Evolutionary conservation across 257 asterid genomes (phyloP).

Genomic region (Jasminum sambac): DNA sequence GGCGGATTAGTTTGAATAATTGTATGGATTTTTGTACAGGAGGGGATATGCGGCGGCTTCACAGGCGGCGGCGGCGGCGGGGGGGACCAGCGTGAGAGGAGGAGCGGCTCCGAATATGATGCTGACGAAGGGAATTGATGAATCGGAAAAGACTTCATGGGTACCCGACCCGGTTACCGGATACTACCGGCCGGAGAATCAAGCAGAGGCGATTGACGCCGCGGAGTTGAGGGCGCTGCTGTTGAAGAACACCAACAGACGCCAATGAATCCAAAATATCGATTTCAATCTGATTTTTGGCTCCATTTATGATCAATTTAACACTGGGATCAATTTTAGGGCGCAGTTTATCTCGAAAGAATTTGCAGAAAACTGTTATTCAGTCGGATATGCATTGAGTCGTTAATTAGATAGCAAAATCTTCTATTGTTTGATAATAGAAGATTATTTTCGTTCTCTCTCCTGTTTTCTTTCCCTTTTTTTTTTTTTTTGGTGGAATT

Average conservation of each 20-base stretch:
- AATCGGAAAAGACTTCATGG: slow-evolving; percentile 59
- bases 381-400: neutral
- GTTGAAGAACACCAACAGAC: slow-evolving; percentile 36
- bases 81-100: slow-evolving; percentile 20
- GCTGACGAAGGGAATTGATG: slow-evolving; percentile 44
- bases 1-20: neutral
- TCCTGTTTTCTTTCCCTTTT: too few relatives aligned
- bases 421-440: too few relatives aligned
- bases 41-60: slow-evolving; percentile 36
- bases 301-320: neutral
- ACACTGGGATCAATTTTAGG: neutral
- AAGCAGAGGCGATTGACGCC: slow-evolving; percentile 52
- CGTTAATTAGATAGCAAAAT: neutral
- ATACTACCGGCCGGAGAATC: slow-evolving; percentile 67
- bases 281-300: neutral
- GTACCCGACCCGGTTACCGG: slow-evolving; percentile 85
- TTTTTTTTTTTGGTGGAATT: too few relatives aligned
- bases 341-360: neutral
- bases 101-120: slow-evolving; percentile 26
- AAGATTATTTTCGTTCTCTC: too few relatives aligned
- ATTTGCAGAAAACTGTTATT: neutral
- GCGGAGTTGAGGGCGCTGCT: slow-evolving; percentile 58
- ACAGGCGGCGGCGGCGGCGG: slow-evolving; percentile 19
- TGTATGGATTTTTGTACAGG: slow-evolving; percentile 14
- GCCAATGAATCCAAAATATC: neutral